phyloP scores from a whole-genome alignment of 306 rosid species.

The Hippophae gyantsensis region DNA sequence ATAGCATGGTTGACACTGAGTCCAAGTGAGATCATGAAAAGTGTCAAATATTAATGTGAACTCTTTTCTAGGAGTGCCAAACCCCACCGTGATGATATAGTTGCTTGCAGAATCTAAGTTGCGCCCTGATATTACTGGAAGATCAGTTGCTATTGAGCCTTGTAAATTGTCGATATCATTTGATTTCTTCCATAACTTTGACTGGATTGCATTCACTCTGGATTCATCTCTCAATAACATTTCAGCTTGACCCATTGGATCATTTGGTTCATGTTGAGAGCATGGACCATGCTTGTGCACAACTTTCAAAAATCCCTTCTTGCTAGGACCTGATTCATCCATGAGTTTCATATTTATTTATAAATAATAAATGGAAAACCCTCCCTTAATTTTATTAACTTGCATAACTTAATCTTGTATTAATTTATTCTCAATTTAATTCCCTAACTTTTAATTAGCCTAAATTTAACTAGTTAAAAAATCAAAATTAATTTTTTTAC shows the following conservation, averaged over 20 bases:
- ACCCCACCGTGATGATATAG: slow-evolving; percentile 15
- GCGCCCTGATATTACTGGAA: slow-evolving; percentile 16
- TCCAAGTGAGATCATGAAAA: slow-evolving; percentile 25
- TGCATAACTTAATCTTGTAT: too few species aligned
- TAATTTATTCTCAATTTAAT: too few species aligned
- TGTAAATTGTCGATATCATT: too few species aligned
- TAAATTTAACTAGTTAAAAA: too few species aligned
- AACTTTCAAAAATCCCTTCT: slow-evolving; percentile 32
- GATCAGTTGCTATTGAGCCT: background rate
- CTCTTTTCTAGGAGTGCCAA: slow-evolving; percentile 14
- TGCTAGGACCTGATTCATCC: slow-evolving; percentile 19
- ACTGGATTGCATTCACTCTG: slow-evolving; percentile 34
- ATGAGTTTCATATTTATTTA: too few species aligned
- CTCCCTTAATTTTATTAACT: too few species aligned
- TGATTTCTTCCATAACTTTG: slow-evolving; percentile 14
- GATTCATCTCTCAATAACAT: slow-evolving; percentile 31
- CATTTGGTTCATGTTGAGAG: slow-evolving; percentile 16
- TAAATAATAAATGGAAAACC: too few species aligned
- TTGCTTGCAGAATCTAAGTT: background rate
- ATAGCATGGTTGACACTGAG: slow-evolving; percentile 67
- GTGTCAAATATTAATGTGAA: slow-evolving; percentile 20
- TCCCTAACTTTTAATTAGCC: too few species aligned
- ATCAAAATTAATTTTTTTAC: too few species aligned
- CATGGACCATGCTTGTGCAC: slow-evolving; percentile 55
- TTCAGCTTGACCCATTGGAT: slow-evolving; percentile 14